Percentiles rank a stretch among this genome's conserved stretches.
phyloP scores from a whole-genome alignment of 768 basidiomycete genomes.

The Phanerochaete carnosa region DNA sequence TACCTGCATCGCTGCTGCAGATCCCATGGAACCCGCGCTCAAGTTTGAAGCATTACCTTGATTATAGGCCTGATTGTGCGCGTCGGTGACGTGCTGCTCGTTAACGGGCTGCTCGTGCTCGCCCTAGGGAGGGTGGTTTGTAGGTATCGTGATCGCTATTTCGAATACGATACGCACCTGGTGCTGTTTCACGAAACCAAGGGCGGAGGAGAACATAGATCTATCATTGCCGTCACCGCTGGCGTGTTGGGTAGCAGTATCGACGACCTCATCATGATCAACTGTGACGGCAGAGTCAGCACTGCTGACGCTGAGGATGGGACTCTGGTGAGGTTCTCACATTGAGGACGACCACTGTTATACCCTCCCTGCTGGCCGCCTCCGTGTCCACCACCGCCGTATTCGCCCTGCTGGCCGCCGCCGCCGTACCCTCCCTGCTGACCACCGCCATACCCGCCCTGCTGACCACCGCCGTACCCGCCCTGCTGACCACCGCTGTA shows the following conservation, averaged over 20 bases:
- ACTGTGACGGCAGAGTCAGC: constrained; percentile 37
- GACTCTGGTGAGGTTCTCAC: constrained; percentile 17
- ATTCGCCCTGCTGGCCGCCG: background rate
- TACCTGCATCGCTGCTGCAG: constrained; percentile 77
- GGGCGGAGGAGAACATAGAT: constrained; percentile 53
- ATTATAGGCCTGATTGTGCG: constrained; percentile 63
- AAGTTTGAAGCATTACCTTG: constrained; percentile 48
- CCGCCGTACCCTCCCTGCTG: background rate
- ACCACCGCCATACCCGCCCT: constrained; percentile 5
- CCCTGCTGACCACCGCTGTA: constrained; percentile 8
- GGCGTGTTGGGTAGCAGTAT: constrained; percentile 51
- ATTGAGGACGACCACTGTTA: constrained; percentile 15
- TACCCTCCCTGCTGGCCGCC: constrained; percentile 2
- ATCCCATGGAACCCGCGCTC: constrained; percentile 61
- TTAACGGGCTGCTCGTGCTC: constrained; percentile 60
- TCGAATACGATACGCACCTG: constrained; percentile 35
- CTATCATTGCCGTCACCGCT: constrained; percentile 58
- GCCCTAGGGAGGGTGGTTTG: constrained; percentile 30
- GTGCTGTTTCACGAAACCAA: constrained; percentile 50
- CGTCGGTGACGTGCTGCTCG: constrained; percentile 57
- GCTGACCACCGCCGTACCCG: constrained; percentile 15
- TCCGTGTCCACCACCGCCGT: constrained; percentile 6
- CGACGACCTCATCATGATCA: constrained; percentile 58
- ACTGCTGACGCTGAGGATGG: background rate
- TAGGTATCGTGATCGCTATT: background rate